Evolutionary conservation across 1,139 yeast species (phyloP), one percentile per base, ranked within the genome.

Genomic region (Wickerhamomyces sp.): DNA sequence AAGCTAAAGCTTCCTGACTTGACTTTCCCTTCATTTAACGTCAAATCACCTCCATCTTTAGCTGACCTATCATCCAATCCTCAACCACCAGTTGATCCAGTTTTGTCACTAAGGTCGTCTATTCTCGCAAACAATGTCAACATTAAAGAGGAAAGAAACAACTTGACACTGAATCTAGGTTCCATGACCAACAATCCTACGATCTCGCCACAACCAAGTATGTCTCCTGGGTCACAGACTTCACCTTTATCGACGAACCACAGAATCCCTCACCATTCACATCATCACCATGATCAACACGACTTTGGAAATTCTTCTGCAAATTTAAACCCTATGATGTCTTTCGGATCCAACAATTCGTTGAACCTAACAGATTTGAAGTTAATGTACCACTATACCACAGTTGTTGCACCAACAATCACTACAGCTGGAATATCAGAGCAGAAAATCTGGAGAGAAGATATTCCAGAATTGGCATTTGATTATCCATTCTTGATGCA

Each of bases 401-500:
- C 89, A 0, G 81, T 78, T 37, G 96, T 90, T 2, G 85, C 95
- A 65, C 81, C 81, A 40, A 87, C 97, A 1, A 88, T 91, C 42
- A 86, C 95, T 0, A 88, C 85, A 1, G 95, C 96, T 1, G 96
- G 96, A 2, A 88, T 90, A 34, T 84, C 94, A 18, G 95, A 86
- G 54, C 81, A 87, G 33, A 79, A 84, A 54, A 85, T 91, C 34
- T 91, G 98, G 98, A 79, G 82, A 45, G 79, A 78, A 43, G 95
- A 88, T 56, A 88, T 91, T 15, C 96, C 97, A 1, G 79, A 81
- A 71, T 70, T 91, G 50, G 96, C 97, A 9, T 89, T 91, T 65
- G 80, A 84, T 48, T 84, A 84, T 63, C 96, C 96, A 15, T 90
- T 88, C 58, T 69, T 91, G 54, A 90, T 91, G 97, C 97, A 91